Evolutionary conservation across 2,329 filamentous ascomycete genomes (phyloP).

Genomic region (Cladosporium sp.): DNA sequence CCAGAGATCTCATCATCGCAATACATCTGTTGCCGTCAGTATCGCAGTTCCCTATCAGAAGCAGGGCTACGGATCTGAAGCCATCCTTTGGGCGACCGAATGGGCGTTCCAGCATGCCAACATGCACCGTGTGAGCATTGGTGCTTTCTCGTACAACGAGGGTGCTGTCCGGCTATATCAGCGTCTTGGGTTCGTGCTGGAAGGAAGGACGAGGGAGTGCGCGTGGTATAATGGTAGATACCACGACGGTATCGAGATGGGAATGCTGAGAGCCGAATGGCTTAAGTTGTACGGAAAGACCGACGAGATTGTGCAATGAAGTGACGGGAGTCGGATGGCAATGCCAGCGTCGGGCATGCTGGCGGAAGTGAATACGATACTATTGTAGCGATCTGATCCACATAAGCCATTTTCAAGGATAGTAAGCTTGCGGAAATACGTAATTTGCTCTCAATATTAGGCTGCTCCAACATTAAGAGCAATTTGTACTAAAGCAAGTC

Average conservation of each 20-base stretch:
- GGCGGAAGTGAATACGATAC: neutral
- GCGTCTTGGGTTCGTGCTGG: constrained; percentile 47
- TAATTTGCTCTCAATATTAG: too few relatives aligned
- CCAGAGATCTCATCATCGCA: constrained; percentile 42
- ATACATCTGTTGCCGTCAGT: constrained; percentile 44
- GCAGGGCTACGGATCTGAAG: constrained; percentile 49
- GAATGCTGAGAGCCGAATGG: constrained; percentile 46
- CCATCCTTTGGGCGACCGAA: constrained; percentile 49
- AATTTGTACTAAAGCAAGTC: too few relatives aligned
- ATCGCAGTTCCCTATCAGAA: constrained; percentile 40
- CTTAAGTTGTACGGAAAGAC: constrained; percentile 21
- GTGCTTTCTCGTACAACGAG: constrained; percentile 42
- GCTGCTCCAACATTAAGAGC: too few relatives aligned
- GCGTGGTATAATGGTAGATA: constrained; percentile 47
- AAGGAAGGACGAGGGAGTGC: constrained; percentile 46
- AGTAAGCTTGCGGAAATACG: too few relatives aligned
- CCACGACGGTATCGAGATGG: constrained; percentile 35
- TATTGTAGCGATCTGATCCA: neutral
- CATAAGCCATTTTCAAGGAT: neutral
- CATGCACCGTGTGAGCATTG: constrained; percentile 47
- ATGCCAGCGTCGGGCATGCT: neutral
- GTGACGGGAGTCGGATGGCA: neutral
- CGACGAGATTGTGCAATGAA: neutral
- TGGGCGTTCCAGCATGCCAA: constrained; percentile 49
- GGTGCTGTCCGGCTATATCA: constrained; percentile 47